Evolutionary conservation across 1,284 basidiomycete genomes (phyloP).

Genomic region (Sporisorium sorghi): DNA sequence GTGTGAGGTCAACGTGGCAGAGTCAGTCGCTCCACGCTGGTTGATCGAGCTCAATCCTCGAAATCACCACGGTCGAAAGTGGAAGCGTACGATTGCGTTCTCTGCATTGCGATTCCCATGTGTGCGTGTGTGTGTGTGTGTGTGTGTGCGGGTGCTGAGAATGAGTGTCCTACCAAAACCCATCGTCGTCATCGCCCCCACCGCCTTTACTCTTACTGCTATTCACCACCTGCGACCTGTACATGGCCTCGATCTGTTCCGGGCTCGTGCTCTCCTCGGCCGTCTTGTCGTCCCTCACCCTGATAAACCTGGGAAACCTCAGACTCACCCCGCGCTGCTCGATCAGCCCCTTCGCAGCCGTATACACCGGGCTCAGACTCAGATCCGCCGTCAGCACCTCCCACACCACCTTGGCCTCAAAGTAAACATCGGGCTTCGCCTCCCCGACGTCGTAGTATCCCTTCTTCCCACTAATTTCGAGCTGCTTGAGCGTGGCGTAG

Average conservation of each 20-base stretch:
- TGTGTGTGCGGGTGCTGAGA: too few species aligned
- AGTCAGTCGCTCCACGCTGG: conserved; percentile 11
- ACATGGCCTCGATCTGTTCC: conserved; percentile 96
- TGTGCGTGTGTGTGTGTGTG: background rate
- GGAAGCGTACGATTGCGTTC: background rate
- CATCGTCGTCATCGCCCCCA: conserved; percentile 77
- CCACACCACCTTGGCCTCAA: conserved; percentile 79
- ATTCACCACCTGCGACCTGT: conserved; percentile 82
- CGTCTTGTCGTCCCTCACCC: conserved; percentile 90
- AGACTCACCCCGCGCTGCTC: conserved; percentile 79
- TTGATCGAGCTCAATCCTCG: too few species aligned
- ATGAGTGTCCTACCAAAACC: conserved; percentile 82
- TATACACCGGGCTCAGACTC: conserved; percentile 94
- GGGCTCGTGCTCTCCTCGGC: conserved; percentile 90
- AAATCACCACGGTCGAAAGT: too few species aligned
- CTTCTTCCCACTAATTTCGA: conserved; percentile 76
- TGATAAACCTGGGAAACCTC: conserved; percentile 93
- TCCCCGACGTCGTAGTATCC: conserved; percentile 75
- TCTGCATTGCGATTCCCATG: background rate
- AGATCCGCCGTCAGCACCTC: conserved; percentile 97
- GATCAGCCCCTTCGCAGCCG: conserved; percentile 84
- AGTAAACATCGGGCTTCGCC: conserved; percentile 67
- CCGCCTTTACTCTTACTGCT: conserved; percentile 74
- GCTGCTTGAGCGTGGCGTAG: conserved; percentile 82
- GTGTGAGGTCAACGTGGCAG: too few species aligned